These are phyloP conservation scores for Aspergillus sclerotioniger DNA, from an alignment of 495 filamentous ascomycete genomes.

Conservation along the genomic window DNA sequence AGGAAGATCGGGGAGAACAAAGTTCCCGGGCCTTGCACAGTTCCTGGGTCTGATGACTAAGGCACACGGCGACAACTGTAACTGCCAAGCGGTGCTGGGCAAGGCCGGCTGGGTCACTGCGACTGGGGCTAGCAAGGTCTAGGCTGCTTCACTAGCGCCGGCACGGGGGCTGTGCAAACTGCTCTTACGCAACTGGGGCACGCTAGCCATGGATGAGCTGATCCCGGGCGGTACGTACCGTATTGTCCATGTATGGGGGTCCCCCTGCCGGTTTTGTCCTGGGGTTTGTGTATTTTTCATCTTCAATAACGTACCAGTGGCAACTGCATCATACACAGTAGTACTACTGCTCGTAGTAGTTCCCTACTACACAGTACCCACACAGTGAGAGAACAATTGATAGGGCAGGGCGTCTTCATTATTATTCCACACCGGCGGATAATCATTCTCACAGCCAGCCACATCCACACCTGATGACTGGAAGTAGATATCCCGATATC, in stretches of 20 bases:
- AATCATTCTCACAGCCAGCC: no score
- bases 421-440: no score
- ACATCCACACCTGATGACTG: no score
- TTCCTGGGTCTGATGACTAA: constrained; percentile 10
- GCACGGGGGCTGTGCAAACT: constrained; percentile 32
- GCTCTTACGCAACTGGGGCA: constrained; percentile 28
- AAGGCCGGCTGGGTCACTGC: neutral
- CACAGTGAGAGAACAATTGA: neutral
- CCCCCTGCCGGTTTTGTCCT: no score
- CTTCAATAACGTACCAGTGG: neutral
- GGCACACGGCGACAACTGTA: constrained; percentile 2
- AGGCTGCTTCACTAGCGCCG: constrained; percentile 26
- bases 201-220: constrained; percentile 12
- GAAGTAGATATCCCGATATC: no score
- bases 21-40: constrained; percentile 11
- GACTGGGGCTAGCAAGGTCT: constrained; percentile 13
- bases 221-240: constrained; percentile 2
- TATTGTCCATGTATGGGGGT: no score
- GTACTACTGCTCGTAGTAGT: no score
- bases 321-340: no score
- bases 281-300: neutral
- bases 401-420: neutral
- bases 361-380: no score
- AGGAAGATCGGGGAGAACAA: constrained; percentile 18
- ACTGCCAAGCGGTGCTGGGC: neutral